These are phyloP conservation scores for Penicillium vulpinum DNA, from an alignment of 2,329 filamentous ascomycete genomes.

Conservation along the genomic window DNA sequence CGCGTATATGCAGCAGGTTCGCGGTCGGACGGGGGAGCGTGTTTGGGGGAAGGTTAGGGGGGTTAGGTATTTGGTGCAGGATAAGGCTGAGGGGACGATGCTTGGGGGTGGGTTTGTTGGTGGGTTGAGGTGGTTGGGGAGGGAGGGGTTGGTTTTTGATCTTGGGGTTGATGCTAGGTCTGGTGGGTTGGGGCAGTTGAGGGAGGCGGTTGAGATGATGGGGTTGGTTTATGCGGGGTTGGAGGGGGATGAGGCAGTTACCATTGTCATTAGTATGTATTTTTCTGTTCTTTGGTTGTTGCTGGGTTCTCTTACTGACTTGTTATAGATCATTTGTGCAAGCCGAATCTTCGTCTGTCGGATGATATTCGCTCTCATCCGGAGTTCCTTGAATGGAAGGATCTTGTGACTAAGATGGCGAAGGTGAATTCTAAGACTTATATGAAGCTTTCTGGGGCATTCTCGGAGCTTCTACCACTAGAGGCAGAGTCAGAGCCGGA, in stretches of 20 bases:
- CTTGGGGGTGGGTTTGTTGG: constrained; percentile 65
- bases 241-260: constrained; percentile 51
- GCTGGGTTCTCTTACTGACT: constrained; percentile 15
- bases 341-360: constrained; percentile 70
- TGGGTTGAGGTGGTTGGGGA: constrained; percentile 64
- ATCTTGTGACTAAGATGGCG: constrained; percentile 66
- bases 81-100: constrained; percentile 68
- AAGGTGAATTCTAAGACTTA: constrained; percentile 63
- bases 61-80: constrained; percentile 80
- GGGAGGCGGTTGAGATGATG: constrained; percentile 71
- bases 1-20: constrained; percentile 65
- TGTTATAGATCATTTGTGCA: constrained; percentile 79
- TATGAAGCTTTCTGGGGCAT: constrained; percentile 88
- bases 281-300: background rate
- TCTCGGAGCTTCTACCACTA: constrained; percentile 70
- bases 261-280: constrained; percentile 65
- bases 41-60: constrained; percentile 71
- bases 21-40: constrained; percentile 52
- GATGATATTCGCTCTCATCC: constrained; percentile 42
- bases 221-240: constrained; percentile 64
- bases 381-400: constrained; percentile 68
- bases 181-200: constrained; percentile 72
- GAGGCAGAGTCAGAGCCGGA: constrained; percentile 19
- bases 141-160: constrained; percentile 70
- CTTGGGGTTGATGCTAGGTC: constrained; percentile 77